These are phyloP conservation scores for Barnettozyma pratensis DNA, from an alignment of 805 yeast genomes.

Conservation along the genomic window DNA sequence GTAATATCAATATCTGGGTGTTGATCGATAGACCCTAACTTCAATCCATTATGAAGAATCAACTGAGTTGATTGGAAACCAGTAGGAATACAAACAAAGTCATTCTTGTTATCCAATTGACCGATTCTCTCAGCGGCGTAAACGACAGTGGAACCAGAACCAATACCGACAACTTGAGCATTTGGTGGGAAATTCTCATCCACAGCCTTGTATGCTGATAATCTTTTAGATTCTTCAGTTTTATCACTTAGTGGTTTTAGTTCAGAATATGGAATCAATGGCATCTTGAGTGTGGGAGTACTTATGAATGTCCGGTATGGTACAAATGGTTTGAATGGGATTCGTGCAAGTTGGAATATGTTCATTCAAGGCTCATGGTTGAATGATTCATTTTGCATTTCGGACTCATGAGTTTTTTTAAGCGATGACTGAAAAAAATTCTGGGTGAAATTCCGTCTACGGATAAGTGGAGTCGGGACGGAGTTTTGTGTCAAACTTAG, in stretches of 20 bases:
- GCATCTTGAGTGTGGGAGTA: constrained; percentile 12
- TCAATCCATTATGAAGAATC: constrained; percentile 75
- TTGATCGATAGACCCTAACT: constrained; percentile 78
- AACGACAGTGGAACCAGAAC: constrained; percentile 97
- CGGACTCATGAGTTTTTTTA: too few relatives aligned
- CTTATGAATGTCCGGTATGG: not conserved
- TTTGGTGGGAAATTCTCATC: constrained; percentile 71
- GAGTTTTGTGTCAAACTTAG: constrained; percentile 5
- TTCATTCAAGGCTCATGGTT: too few relatives aligned
- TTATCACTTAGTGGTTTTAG: constrained; percentile 30
- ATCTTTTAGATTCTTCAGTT: constrained; percentile 79
- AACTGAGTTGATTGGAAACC: constrained; percentile 93
- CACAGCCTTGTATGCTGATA: constrained; percentile 89
- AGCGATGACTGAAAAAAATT: too few relatives aligned
- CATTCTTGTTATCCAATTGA: constrained; percentile 45
- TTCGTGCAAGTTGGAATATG: not conserved
- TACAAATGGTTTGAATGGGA: not conserved
- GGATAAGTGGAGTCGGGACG: not conserved
- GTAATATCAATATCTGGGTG: constrained; percentile 82
- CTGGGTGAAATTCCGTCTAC: not conserved
- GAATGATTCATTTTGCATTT: too few relatives aligned
- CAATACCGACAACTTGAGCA: constrained; percentile 83
- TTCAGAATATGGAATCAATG: constrained; percentile 20
- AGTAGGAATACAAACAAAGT: constrained; percentile 84
- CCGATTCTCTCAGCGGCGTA: constrained; percentile 94